These are phyloP conservation scores for Trichoderma lentiforme DNA, from an alignment of 2,329 filamentous ascomycete genomes.

Conservation along the genomic window DNA sequence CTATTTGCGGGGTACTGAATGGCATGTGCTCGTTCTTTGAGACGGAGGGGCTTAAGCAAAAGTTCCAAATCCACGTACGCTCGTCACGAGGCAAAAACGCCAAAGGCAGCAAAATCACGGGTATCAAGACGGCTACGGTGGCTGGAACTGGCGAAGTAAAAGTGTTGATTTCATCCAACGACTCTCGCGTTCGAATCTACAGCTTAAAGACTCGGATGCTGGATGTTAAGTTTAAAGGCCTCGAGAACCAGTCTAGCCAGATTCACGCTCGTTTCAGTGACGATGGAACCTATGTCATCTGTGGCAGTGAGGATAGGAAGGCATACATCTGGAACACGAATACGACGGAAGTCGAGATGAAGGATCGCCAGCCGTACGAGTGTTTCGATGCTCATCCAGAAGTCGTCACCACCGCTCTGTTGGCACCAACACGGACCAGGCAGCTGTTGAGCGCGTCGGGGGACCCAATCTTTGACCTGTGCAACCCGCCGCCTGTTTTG, in stretches of 20 bases:
- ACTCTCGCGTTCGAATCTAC: conserved; percentile 87
- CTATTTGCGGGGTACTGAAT: conserved; percentile 82
- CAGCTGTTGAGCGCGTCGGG: conserved; percentile 75
- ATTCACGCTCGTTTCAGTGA: conserved; percentile 88
- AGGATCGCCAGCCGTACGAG: conserved; percentile 80
- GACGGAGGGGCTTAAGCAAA: conserved; percentile 81
- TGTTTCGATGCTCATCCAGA: conserved; percentile 87
- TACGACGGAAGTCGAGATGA: conserved; percentile 56
- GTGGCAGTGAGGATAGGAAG: conserved; percentile 86
- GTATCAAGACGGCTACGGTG: conserved; percentile 73
- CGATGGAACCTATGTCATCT: conserved; percentile 80
- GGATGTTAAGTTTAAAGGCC: conserved; percentile 86
- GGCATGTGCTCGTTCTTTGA: conserved; percentile 89
- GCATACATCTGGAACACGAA: conserved; percentile 79
- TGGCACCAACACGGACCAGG: conserved; percentile 76
- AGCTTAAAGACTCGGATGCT: conserved; percentile 79
- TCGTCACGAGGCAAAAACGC: conserved; percentile 90
- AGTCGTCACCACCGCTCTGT: conserved; percentile 83
- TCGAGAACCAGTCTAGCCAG: conserved; percentile 86
- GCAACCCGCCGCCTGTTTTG: conserved; percentile 88
- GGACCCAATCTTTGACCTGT: conserved; percentile 93
- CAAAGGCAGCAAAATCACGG: conserved; percentile 96
- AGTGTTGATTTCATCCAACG: conserved; percentile 88
- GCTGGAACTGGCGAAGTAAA: conserved; percentile 65
- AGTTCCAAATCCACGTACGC: conserved; percentile 87